phyloP scores from a whole-genome alignment of 164 flowering plant genomes.

The Sedum album region DNA sequence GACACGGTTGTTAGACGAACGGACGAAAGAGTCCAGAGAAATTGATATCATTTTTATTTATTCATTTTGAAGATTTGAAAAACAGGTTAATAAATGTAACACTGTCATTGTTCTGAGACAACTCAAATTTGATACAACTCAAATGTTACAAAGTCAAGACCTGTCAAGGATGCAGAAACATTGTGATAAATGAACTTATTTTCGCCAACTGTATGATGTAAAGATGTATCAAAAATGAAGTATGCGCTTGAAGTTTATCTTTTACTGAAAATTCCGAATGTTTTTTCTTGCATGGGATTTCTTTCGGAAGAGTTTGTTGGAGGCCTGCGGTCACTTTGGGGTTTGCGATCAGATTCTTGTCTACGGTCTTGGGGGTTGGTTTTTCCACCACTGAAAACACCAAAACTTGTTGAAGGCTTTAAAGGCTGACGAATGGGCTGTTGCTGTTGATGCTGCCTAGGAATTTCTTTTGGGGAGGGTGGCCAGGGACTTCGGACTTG shows the following conservation, averaged over 20 bases:
- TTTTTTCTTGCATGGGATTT: neutral
- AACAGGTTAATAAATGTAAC: neutral
- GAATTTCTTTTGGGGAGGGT: neutral
- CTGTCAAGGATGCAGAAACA: no score
- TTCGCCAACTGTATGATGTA: neutral
- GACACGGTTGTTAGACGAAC: neutral
- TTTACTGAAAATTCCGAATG: slow-evolving; percentile 4
- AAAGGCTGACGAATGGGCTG: neutral
- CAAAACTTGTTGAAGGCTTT: neutral
- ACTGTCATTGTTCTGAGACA: neutral
- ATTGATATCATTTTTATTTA: neutral
- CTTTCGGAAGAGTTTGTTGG: neutral
- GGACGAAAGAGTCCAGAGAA: neutral
- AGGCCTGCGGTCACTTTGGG: neutral
- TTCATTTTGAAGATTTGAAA: neutral
- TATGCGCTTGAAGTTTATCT: neutral
- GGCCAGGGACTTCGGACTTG: neutral
- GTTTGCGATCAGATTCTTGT: neutral
- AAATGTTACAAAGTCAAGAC: no score
- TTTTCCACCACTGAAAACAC: neutral
- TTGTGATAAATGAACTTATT: neutral
- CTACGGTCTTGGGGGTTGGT: neutral
- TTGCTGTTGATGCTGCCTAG: neutral
- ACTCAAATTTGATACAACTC: no score
- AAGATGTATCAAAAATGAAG: neutral